A percentile compares a stretch with the other conserved stretches of the same genome.
Evolutionary conservation across 2,329 filamentous ascomycete genomes (phyloP).

Genomic region (Dendryphion nanum): DNA sequence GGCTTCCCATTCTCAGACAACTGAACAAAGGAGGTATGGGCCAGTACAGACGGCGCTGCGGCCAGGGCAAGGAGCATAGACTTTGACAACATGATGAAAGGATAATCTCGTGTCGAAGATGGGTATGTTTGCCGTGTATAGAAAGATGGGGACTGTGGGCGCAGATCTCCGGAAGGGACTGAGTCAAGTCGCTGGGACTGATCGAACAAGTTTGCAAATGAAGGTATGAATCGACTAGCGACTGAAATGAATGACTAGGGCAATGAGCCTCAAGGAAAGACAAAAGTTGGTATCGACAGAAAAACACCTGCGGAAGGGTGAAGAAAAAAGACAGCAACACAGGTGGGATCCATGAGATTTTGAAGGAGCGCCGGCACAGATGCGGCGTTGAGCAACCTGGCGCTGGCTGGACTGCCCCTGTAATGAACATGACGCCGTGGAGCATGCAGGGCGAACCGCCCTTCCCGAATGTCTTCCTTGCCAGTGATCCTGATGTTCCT

Average conservation of each 20-base stretch:
- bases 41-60: constrained; percentile 29
- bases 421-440: neutral
- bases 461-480: neutral
- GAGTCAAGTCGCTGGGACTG: constrained; percentile 32
- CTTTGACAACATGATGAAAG: constrained; percentile 32
- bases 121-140: constrained; percentile 2
- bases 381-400: constrained; percentile 9
- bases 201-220: constrained; percentile 19
- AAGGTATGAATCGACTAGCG: constrained; percentile 39
- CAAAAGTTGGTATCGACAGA: constrained; percentile 24
- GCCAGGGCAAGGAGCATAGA: constrained; percentile 34
- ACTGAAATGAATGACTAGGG: constrained; percentile 34
- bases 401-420: neutral
- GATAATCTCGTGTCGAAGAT: constrained; percentile 1
- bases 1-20: constrained; percentile 34
- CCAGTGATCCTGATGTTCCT: too few species aligned
- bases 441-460: neutral
- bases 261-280: constrained; percentile 30
- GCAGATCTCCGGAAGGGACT: constrained; percentile 23
- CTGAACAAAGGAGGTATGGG: constrained; percentile 37
- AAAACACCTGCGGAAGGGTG: constrained; percentile 18
- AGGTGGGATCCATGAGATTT: constrained; percentile 18
- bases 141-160: constrained; percentile 7
- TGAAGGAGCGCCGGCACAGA: constrained; percentile 21
- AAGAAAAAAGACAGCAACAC: constrained; percentile 12